Conservation (phyloP, 768 basidiomycete genomes). For the Mycena albidolilacea region DNA sequence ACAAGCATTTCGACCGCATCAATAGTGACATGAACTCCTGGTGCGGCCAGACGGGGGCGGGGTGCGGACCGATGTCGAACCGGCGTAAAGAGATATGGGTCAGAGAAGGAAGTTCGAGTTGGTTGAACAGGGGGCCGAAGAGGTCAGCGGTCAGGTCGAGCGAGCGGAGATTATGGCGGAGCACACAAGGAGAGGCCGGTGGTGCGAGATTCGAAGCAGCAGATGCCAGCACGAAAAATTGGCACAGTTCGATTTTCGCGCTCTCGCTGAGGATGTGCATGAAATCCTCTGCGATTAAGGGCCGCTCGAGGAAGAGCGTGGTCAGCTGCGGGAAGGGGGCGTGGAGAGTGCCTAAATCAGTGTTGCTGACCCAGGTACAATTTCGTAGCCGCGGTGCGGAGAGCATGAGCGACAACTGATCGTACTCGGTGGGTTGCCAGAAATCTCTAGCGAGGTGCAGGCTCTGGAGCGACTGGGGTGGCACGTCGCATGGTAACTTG, state of each 20-base stretch:
- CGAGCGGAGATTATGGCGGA: slow-evolving; percentile 41
- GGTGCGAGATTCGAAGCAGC: slow-evolving; percentile 9
- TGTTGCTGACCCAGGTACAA: slow-evolving; percentile 43
- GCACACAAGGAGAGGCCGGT: slow-evolving; percentile 12
- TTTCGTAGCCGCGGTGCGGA: slow-evolving; percentile 45
- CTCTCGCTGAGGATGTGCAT: slow-evolving; percentile 42
- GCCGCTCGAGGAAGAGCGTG: slow-evolving; percentile 43
- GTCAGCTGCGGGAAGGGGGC: slow-evolving; percentile 48
- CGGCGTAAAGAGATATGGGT: slow-evolving; percentile 40
- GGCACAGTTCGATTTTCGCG: slow-evolving; percentile 29
- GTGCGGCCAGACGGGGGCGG: slow-evolving; percentile 45
- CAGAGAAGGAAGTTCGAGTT: slow-evolving; percentile 45
- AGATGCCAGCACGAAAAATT: slow-evolving; percentile 38
- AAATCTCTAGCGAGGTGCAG: slow-evolving; percentile 44
- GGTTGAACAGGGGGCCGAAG: slow-evolving; percentile 41
- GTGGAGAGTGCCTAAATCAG: slow-evolving; percentile 37
- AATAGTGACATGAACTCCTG: slow-evolving; percentile 43
- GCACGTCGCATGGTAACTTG: slow-evolving; percentile 30
- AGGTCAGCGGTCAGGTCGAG: slow-evolving; percentile 43
- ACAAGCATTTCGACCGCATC: slow-evolving; percentile 42
- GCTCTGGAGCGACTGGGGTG: slow-evolving; percentile 45
- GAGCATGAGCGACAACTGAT: slow-evolving; percentile 42
- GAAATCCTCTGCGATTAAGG: slow-evolving; percentile 40
- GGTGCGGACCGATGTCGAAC: slow-evolving; percentile 38
- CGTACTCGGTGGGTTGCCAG: slow-evolving; percentile 36